These are phyloP conservation scores for Amauroascus niger DNA, from an alignment of 2,329 filamentous ascomycete genomes.

Conservation along the genomic window DNA sequence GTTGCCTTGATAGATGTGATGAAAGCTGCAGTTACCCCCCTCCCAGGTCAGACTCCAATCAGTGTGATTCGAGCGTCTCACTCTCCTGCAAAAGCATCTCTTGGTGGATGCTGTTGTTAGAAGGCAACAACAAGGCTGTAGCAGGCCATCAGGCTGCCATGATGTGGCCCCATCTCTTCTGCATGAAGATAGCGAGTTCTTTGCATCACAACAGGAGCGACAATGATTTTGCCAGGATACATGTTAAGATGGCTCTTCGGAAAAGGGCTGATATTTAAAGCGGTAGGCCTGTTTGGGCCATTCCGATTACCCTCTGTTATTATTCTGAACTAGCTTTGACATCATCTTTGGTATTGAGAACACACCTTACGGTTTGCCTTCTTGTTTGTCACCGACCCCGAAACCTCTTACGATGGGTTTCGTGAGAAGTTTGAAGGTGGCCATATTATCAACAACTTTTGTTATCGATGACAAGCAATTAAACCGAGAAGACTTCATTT, in stretches of 20 bases:
- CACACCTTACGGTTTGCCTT: neutral
- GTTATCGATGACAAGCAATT: too few relatives aligned
- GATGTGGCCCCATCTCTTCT: neutral
- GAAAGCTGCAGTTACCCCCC: too few relatives aligned
- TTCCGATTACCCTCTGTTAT: neutral
- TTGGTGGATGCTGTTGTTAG: neutral
- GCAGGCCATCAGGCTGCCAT: neutral
- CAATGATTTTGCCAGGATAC: too few relatives aligned
- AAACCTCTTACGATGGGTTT: neutral
- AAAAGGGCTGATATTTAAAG: neutral
- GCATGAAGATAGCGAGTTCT: neutral
- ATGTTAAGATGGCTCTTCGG: too few relatives aligned
- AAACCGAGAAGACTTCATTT: too few relatives aligned
- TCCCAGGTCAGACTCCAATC: neutral
- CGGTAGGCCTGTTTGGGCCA: neutral
- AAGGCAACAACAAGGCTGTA: slow-evolving; percentile 2
- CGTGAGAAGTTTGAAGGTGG: neutral
- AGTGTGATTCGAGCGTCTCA: neutral
- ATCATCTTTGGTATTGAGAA: neutral
- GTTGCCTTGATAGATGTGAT: too few relatives aligned
- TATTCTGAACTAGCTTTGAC: neutral
- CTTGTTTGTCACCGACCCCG: neutral
- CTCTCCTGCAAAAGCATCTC: neutral
- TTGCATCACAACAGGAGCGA: neutral
- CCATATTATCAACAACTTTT: too few relatives aligned